Conservation (phyloP, 2,329 filamentous ascomycete genomes). For the Colletotrichum nymphaeae region DNA sequence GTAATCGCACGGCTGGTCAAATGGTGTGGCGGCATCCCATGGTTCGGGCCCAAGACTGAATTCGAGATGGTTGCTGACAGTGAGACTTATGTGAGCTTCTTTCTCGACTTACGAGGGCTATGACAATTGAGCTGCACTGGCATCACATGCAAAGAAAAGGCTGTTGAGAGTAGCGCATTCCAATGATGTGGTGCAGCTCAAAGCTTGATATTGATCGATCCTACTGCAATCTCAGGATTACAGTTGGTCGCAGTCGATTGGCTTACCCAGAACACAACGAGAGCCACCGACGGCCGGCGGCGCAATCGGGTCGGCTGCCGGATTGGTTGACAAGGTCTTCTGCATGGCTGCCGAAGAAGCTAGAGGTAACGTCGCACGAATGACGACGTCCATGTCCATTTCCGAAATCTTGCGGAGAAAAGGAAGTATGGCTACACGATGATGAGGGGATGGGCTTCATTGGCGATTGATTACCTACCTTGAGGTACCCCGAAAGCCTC, state of each 20-base stretch:
- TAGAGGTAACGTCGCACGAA: background rate
- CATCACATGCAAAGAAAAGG: too few relatives aligned
- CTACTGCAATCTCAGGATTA: background rate
- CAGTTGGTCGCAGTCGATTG: background rate
- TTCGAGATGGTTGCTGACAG: slow-evolving; percentile 1
- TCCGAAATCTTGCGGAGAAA: background rate
- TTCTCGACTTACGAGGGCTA: background rate
- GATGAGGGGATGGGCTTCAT: background rate
- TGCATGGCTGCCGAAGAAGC: background rate
- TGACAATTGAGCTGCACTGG: background rate
- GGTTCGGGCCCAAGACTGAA: slow-evolving; percentile 3
- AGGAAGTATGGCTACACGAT: background rate
- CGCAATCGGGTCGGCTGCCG: background rate
- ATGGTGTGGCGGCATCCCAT: slow-evolving; percentile 21
- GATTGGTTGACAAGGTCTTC: background rate
- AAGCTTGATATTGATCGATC: background rate
- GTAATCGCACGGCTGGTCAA: slow-evolving; percentile 14
- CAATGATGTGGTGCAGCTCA: background rate
- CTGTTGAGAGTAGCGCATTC: too few relatives aligned
- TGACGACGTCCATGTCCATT: background rate
- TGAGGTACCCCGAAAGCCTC: slow-evolving; percentile 20
- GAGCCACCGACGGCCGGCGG: background rate
- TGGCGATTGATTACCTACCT: background rate
- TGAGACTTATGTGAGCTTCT: background rate
- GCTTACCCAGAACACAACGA: background rate